Conservation (phyloP, 192 early-diverging fungal genomes). For the Geranomyces variabilis region DNA sequence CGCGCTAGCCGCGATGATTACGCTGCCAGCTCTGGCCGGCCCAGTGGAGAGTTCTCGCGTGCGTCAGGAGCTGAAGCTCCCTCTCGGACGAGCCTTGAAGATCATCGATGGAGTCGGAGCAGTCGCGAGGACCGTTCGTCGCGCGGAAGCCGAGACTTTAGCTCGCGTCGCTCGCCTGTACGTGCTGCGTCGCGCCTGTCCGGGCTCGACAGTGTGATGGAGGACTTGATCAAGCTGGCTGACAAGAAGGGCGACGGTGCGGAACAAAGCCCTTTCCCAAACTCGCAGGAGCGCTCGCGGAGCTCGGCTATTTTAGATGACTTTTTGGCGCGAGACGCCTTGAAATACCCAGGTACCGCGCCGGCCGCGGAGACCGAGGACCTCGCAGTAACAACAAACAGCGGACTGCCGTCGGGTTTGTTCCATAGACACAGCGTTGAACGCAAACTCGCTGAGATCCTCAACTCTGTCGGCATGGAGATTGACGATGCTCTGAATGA, state of each 20-base stretch:
- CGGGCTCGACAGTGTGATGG: constrained; percentile 31
- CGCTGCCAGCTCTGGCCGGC: constrained; percentile 8
- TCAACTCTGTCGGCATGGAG: constrained; percentile 30
- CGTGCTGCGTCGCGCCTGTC: constrained; percentile 14
- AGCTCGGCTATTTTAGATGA: not conserved
- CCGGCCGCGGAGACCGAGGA: constrained; percentile 11
- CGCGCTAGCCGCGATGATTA: constrained; percentile 26
- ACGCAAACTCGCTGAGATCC: constrained; percentile 17
- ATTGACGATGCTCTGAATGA: constrained; percentile 32
- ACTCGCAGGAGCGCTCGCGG: not conserved
- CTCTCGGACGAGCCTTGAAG: constrained; percentile 8
- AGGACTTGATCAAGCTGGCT: constrained; percentile 21
- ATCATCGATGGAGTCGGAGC: constrained; percentile 1
- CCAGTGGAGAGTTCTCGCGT: not conserved
- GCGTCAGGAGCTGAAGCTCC: constrained; percentile 5
- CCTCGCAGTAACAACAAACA: not conserved
- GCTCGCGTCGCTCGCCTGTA: not conserved
- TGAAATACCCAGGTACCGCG: not conserved
- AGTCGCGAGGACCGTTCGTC: constrained; percentile 3
- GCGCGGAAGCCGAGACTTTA: not conserved
- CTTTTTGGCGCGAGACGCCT: not conserved
- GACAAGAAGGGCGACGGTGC: not conserved
- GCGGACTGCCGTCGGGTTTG: not conserved
- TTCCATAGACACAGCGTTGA: constrained; percentile 16
- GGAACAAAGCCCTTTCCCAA: not conserved